Conservation (phyloP, 352 stramenopile genomes). For the Phytophthora rubi region DNA sequence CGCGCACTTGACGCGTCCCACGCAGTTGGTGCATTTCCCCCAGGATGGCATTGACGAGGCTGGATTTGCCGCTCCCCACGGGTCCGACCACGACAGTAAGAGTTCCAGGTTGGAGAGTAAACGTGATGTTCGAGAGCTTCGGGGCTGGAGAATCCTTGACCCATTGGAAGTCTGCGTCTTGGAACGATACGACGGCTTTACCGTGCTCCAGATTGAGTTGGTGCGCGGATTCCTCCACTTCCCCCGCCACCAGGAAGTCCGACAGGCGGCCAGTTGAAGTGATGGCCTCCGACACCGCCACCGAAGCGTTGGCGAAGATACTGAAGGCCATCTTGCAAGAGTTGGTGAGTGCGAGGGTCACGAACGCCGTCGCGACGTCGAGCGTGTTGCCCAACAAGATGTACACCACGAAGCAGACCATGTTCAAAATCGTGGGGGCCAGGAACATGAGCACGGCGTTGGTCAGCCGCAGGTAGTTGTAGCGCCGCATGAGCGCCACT, state of each 20-base stretch:
- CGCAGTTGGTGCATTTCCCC: constrained; percentile 52
- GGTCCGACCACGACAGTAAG: constrained; percentile 53
- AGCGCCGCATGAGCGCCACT: constrained; percentile 41
- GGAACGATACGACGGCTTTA: constrained; percentile 44
- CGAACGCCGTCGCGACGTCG: constrained; percentile 93
- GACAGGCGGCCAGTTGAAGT: constrained; percentile 42
- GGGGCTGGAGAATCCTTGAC: constrained; percentile 11
- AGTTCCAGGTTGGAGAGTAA: constrained; percentile 60
- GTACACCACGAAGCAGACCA: constrained; percentile 89
- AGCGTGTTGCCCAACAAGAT: constrained; percentile 79
- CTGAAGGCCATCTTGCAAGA: constrained; percentile 54
- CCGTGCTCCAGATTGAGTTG: neutral
- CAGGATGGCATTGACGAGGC: constrained; percentile 53
- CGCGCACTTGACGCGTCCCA: constrained; percentile 30
- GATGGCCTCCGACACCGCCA: constrained; percentile 51
- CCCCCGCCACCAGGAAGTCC: constrained; percentile 45
- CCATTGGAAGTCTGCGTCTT: constrained; percentile 36
- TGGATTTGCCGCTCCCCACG: constrained; percentile 62
- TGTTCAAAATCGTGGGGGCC: constrained; percentile 90
- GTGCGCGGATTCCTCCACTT: constrained; percentile 37
- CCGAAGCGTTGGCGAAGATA: constrained; percentile 51
- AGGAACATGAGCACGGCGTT: constrained; percentile 54
- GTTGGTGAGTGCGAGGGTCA: constrained; percentile 90
- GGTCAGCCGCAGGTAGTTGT: constrained; percentile 39
- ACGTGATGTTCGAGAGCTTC: constrained; percentile 41